These are phyloP conservation scores for Xylariaceae sp. DNA, from an alignment of 2,329 filamentous ascomycete species.

Conservation along the genomic window DNA sequence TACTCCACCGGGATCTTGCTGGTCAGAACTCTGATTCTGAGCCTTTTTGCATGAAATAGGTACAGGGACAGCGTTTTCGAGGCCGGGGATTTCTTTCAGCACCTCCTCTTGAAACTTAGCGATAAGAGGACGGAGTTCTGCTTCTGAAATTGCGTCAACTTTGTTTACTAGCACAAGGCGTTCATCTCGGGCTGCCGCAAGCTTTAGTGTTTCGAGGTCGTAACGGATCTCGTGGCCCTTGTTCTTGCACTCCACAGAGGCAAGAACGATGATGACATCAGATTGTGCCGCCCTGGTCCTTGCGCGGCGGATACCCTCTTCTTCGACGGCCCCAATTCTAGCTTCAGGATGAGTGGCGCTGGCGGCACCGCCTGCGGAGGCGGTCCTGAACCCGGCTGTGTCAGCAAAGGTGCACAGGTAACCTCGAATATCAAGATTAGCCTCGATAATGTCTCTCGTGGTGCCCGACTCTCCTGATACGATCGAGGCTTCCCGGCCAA, in stretches of 20 bases:
- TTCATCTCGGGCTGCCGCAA: constrained; percentile 56
- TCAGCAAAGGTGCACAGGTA: constrained; percentile 95
- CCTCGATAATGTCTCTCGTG: constrained; percentile 91
- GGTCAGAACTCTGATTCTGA: constrained; percentile 40
- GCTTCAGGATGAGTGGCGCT: constrained; percentile 25
- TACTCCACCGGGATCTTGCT: constrained; percentile 67
- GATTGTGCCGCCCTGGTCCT: constrained; percentile 81
- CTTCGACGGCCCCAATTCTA: constrained; percentile 75
- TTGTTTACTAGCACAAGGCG: constrained; percentile 68
- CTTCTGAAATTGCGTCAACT: constrained; percentile 53
- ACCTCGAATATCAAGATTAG: constrained; percentile 84
- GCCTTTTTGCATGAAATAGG: constrained; percentile 76
- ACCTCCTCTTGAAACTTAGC: constrained; percentile 47
- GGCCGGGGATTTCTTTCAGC: constrained; percentile 47
- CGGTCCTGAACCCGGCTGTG: constrained; percentile 82
- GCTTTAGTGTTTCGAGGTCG: constrained; percentile 60
- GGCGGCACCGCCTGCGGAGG: constrained; percentile 23
- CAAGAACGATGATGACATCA: constrained; percentile 82
- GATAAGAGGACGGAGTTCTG: constrained; percentile 47
- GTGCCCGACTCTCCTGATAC: constrained; percentile 93
- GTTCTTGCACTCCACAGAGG: constrained; percentile 67
- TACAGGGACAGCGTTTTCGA: constrained; percentile 51
- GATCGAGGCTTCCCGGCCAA: constrained; percentile 92
- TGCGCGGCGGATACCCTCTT: constrained; percentile 88
- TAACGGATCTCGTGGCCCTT: constrained; percentile 53